Evolutionary conservation across 2,329 filamentous ascomycete genomes (phyloP).

Genomic region (Aspergillus tubingensis): DNA sequence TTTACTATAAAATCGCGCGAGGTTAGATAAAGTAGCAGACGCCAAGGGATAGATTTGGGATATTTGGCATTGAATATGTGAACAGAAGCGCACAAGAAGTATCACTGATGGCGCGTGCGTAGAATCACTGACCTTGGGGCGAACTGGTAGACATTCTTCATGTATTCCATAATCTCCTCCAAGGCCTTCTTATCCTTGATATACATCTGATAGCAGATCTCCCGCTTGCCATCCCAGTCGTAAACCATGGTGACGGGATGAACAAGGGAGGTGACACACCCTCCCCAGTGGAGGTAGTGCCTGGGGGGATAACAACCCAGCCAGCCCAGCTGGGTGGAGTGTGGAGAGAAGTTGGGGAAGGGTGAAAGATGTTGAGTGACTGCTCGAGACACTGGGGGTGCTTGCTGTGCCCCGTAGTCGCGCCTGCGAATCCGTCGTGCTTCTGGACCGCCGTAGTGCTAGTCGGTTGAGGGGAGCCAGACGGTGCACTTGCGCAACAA

Average conservation of each 20-base stretch:
- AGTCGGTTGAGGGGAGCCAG: background rate
- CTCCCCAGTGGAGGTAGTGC: conserved; percentile 30
- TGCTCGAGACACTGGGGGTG: conserved; percentile 33
- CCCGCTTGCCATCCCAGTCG: conserved; percentile 67
- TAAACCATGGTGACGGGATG: conserved; percentile 50
- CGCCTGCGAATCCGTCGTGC: background rate
- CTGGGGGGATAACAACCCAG: conserved; percentile 16
- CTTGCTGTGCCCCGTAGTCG: conserved; percentile 39
- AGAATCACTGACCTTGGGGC: conserved; percentile 62
- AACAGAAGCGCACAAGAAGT: no score
- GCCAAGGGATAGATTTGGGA: no score
- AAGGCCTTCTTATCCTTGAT: conserved; percentile 73
- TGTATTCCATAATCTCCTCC: conserved; percentile 73
- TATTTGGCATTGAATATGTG: no score
- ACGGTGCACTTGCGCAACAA: background rate
- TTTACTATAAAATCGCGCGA: conserved; percentile 52
- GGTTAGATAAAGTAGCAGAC: conserved; percentile 1
- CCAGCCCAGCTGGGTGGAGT: background rate
- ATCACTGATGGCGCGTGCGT: background rate
- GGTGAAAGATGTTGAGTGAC: background rate
- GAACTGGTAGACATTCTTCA: conserved; percentile 66
- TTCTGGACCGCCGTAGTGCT: conserved; percentile 7
- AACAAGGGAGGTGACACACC: conserved; percentile 21
- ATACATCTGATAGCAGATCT: conserved; percentile 70
- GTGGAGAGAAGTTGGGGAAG: background rate